Conservation (phyloP, 1,284 basidiomycete species). For the Moesziomyces sp. region DNA sequence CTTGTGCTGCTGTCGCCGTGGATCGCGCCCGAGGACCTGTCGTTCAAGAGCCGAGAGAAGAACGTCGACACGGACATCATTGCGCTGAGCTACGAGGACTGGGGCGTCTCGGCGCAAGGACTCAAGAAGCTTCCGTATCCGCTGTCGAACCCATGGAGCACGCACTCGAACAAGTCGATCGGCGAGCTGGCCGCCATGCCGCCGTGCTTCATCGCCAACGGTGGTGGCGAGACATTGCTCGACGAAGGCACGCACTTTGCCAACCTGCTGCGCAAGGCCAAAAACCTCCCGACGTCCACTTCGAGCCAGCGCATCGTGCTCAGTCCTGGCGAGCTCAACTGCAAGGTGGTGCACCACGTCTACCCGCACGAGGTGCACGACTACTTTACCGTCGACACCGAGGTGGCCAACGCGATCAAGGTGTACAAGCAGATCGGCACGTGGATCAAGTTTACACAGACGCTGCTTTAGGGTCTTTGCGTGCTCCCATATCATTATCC, state of each 20-base stretch:
- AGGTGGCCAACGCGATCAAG: slow-evolving; percentile 32
- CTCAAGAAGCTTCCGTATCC: slow-evolving; percentile 32
- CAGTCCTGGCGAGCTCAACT: slow-evolving; percentile 41
- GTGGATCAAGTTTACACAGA: slow-evolving; percentile 51
- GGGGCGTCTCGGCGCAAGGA: slow-evolving; percentile 50
- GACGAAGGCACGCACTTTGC: slow-evolving; percentile 50
- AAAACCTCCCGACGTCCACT: slow-evolving; percentile 41
- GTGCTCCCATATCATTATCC: background rate
- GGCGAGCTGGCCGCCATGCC: slow-evolving; percentile 36
- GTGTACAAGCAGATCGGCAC: slow-evolving; percentile 47
- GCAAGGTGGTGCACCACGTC: slow-evolving; percentile 35
- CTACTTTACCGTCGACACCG: slow-evolving; percentile 50
- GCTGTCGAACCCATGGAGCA: slow-evolving; percentile 43
- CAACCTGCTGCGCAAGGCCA: slow-evolving; percentile 52
- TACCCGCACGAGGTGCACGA: slow-evolving; percentile 45
- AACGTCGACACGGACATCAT: slow-evolving; percentile 57
- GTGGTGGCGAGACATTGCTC: slow-evolving; percentile 37
- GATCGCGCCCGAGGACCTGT: slow-evolving; percentile 38
- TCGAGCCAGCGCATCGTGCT: slow-evolving; percentile 32
- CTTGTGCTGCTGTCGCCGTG: slow-evolving; percentile 58
- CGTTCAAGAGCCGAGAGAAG: slow-evolving; percentile 45
- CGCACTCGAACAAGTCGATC: slow-evolving; percentile 38
- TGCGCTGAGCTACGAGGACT: slow-evolving; percentile 43
- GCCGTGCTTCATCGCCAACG: slow-evolving; percentile 46
- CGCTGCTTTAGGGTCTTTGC: slow-evolving; percentile 13